A percentile compares a stretch with the other conserved stretches of the same genome.
These are phyloP conservation scores for Echites panduratus DNA, from an alignment of 257 asterid genomes.

Conservation along the genomic window DNA sequence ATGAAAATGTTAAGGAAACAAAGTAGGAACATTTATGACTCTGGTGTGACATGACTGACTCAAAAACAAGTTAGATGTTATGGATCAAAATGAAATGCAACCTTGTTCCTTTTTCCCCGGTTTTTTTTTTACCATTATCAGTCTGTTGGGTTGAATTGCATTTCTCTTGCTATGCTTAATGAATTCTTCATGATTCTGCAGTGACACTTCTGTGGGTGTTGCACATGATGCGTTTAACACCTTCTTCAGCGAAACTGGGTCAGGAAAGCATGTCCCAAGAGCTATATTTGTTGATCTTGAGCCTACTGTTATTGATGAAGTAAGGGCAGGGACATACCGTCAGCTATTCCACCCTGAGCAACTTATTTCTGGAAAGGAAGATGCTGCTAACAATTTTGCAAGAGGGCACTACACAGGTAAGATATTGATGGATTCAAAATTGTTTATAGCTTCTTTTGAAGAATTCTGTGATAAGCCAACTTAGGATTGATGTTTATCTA, in stretches of 20 bases:
- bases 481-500: not conserved
- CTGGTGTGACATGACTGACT: not conserved
- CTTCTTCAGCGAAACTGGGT: conserved; percentile 86
- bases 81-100: not conserved
- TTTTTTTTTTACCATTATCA: not conserved
- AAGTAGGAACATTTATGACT: not conserved
- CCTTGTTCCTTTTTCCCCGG: not conserved
- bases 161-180: conserved; percentile 12
- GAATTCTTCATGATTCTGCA: conserved; percentile 32
- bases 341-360: conserved; percentile 96
- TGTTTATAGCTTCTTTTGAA: not conserved
- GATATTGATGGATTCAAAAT: not conserved
- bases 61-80: not conserved
- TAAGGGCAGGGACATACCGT: conserved; percentile 70
- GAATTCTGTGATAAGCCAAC: not conserved
- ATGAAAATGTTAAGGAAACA: not conserved
- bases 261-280: conserved; percentile 88
- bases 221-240: conserved; percentile 89
- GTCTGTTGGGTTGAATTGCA: not conserved
- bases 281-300: conserved; percentile 90
- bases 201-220: conserved; percentile 60
- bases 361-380: conserved; percentile 93
- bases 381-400: conserved; percentile 90
- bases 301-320: conserved; percentile 89
- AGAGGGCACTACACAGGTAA: conserved; percentile 88